phyloP scores from a whole-genome alignment of 2,329 filamentous ascomycete species.

The Cryphonectria naterciae region DNA sequence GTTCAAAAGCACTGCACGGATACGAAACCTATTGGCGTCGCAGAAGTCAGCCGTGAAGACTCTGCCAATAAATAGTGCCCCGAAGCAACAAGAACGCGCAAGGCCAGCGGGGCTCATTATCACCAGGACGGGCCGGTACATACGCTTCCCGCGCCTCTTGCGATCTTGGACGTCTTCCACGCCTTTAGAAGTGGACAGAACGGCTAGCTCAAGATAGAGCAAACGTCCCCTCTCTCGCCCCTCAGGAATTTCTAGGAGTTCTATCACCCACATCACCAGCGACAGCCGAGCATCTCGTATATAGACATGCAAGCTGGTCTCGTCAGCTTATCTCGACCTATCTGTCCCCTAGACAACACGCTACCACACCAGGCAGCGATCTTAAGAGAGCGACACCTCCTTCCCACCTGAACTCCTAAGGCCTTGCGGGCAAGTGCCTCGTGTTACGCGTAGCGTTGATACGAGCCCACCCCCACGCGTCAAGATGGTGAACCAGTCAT shows the following conservation, averaged over 20 bases:
- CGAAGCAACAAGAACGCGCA: background rate
- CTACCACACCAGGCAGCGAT: background rate
- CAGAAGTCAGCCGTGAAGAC: background rate
- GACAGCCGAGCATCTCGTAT: background rate
- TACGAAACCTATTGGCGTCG: conserved; percentile 9
- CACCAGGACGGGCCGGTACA: background rate
- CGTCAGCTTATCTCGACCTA: background rate
- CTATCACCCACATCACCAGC: background rate
- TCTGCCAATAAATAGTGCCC: too few relatives aligned
- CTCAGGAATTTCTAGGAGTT: background rate
- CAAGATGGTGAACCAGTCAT: background rate
- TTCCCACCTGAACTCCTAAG: background rate
- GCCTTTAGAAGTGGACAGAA: background rate
- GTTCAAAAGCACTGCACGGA: conserved; percentile 14
- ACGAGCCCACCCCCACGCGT: background rate
- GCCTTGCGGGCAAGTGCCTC: background rate
- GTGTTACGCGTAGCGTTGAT: background rate
- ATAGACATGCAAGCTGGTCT: background rate
- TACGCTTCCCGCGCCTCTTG: background rate
- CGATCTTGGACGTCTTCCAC: background rate
- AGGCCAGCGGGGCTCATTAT: background rate
- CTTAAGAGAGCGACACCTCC: background rate
- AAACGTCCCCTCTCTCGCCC: background rate
- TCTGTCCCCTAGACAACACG: background rate
- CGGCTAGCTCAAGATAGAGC: background rate